A percentile compares a stretch with the other conserved stretches of the same genome.
Conservation (phyloP, 805 yeast genomes). For the Barnettozyma californica region DNA sequence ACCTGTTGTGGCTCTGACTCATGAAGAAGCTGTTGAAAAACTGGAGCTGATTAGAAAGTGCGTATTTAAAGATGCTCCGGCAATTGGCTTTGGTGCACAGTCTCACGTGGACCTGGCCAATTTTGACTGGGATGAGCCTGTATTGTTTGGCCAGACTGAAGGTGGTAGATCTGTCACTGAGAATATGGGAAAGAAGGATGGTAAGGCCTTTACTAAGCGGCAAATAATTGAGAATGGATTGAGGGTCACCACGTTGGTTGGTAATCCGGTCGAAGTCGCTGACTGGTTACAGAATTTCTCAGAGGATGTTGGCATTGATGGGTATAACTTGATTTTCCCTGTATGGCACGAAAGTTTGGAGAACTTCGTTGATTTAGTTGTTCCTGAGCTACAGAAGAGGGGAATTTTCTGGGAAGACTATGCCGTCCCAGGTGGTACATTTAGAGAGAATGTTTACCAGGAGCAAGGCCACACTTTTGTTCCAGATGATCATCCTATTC, state of each 20-base stretch:
- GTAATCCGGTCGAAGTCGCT: conserved; percentile 34
- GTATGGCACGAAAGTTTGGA: not conserved
- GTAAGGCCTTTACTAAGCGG: conserved; percentile 21
- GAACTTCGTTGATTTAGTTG: not conserved
- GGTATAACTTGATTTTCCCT: not conserved
- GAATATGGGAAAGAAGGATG: conserved; percentile 21
- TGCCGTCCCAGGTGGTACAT: not conserved
- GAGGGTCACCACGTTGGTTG: conserved; percentile 28
- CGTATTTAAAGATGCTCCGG: too few relatives aligned
- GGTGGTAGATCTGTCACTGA: conserved; percentile 33
- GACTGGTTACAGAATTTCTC: not conserved
- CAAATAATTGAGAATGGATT: conserved; percentile 30
- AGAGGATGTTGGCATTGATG: not conserved
- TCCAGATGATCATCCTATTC: not conserved
- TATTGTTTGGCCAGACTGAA: conserved; percentile 28
- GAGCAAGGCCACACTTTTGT: not conserved
- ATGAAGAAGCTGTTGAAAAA: too few relatives aligned
- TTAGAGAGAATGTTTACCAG: not conserved
- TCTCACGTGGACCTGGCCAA: too few relatives aligned
- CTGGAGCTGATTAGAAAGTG: too few relatives aligned
- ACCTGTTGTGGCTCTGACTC: too few relatives aligned
- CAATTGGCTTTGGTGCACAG: too few relatives aligned
- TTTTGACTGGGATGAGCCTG: conserved; percentile 18
- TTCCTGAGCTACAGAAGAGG: not conserved
- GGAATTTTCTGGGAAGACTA: not conserved